phyloP scores from a whole-genome alignment of 352 stramenopile species.

The Pythium utonaiense region DNA sequence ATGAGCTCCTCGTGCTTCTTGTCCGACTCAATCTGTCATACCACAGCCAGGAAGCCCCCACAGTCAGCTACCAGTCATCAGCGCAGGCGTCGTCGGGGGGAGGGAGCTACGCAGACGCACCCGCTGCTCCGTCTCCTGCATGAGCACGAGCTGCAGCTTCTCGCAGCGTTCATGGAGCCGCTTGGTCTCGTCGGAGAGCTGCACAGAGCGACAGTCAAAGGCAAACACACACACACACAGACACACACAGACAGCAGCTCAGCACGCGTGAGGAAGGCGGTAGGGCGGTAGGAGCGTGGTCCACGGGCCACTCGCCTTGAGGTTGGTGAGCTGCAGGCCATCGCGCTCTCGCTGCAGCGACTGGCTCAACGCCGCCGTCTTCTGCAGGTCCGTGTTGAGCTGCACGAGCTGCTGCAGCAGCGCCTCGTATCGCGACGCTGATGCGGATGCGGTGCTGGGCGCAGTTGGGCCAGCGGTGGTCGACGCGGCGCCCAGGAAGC shows the following conservation, averaged over 20 bases:
- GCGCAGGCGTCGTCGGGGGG: no score
- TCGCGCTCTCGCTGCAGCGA: slow-evolving; percentile 75
- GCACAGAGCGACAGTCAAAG: not conserved
- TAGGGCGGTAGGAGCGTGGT: no score
- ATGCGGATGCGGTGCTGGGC: not conserved
- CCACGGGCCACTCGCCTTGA: no score
- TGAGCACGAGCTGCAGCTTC: slow-evolving; percentile 73
- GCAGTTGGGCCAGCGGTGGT: not conserved
- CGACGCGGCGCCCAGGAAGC: not conserved
- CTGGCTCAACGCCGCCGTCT: slow-evolving; percentile 79
- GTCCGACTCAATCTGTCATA: slow-evolving; percentile 83
- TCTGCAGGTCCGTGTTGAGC: slow-evolving; percentile 80
- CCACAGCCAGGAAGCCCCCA: no score
- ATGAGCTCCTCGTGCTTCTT: slow-evolving; percentile 81
- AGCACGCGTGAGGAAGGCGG: no score
- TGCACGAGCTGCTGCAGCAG: slow-evolving; percentile 81
- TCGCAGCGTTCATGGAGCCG: slow-evolving; percentile 71
- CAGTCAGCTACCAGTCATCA: no score
- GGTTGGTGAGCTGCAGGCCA: slow-evolving; percentile 52
- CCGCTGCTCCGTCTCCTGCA: slow-evolving; percentile 82
- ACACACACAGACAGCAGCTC: no score
- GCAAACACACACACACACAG: no score
- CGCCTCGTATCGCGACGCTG: slow-evolving; percentile 54
- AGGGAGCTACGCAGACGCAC: slow-evolving; percentile 25
- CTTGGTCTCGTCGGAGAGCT: slow-evolving; percentile 67